These are phyloP conservation scores for Gryganskiella cystojenkinii DNA, from an alignment of 192 early-diverging fungal species.

Conservation along the genomic window DNA sequence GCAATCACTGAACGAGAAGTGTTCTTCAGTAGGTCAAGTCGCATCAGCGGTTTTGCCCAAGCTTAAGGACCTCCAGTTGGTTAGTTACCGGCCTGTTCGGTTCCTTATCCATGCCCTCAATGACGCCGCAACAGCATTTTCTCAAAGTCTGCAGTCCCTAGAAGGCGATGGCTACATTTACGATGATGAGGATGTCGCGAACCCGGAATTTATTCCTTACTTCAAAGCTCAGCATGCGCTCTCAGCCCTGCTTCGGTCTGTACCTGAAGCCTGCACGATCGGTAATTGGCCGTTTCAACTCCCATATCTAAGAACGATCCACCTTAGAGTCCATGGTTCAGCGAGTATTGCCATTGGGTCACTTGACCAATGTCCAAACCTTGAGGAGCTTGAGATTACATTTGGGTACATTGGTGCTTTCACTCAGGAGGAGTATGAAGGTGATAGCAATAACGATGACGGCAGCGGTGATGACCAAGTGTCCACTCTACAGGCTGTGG, in stretches of 20 bases:
- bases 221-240: not conserved
- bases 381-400: not conserved
- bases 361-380: constrained; percentile 10
- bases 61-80: not conserved
- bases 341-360: not conserved
- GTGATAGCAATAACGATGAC: no score
- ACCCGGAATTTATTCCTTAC: not conserved
- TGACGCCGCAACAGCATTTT: constrained; percentile 7
- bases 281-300: constrained; percentile 1
- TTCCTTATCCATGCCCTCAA: constrained; percentile 9
- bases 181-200: no score
- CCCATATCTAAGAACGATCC: not conserved
- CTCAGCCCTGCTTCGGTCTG: not conserved
- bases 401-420: not conserved
- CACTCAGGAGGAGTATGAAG: no score
- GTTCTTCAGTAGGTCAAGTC: not conserved
- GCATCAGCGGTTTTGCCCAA: not conserved
- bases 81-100: not conserved
- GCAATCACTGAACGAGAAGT: not conserved
- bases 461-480: no score
- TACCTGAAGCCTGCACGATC: not conserved
- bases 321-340: not conserved
- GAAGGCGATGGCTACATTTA: no score
- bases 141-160: not conserved
- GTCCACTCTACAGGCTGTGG: no score